Base-by-base conservation (phyloP, 257 asterid genomes). In the Vinca minor region DNA sequence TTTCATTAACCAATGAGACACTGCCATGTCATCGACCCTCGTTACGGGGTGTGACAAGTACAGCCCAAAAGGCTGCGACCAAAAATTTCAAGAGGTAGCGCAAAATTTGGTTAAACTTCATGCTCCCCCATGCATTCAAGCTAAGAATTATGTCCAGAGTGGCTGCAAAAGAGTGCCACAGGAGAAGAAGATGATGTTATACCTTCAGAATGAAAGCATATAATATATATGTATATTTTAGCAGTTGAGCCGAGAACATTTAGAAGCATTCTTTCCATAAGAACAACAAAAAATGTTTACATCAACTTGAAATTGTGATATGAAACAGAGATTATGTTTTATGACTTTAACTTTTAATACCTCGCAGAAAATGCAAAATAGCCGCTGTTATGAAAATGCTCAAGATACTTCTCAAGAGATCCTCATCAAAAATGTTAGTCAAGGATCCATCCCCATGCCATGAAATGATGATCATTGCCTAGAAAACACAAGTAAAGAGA, bases 331-430 rank as follows among this genome's bases (percentile, higher is more conserved):
- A 58, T n/a, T 8, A 21, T 10, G 32, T 20, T 34, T 2, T 21
- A 47, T 25, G 35, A 17, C 52, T 47, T 39, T 3, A n/a, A 23
- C 49, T 59, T 39, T 47, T 29, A 49, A 69, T 85, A 92, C 98
- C 98, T 87, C 87, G 84, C 74, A 83, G 62, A 73, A 88, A 88
- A 69, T 93, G 86, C 70, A 93, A 74, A 72, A 87, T 76, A 56
- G 99, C 92, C 73, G 97, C 95, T 29, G 99, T 93, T 71, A 93
- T 79, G 73, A 93, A 93, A 78, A 93, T 87, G 87, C 99, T 93
- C 84, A 85, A 74, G 67, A 93, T 77, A 70, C 77, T 82, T 74
- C 73, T 87, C 71, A 87, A 76, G n/a, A 89, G 76, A 69, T 74
- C 85, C 63, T 76, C 87, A 46, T 85, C 94, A 46, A 87, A 80